Percentiles rank a stretch among this genome's conserved stretches.
Conservation (phyloP, 345 rosid species). For the Ricinus communis region DNA sequence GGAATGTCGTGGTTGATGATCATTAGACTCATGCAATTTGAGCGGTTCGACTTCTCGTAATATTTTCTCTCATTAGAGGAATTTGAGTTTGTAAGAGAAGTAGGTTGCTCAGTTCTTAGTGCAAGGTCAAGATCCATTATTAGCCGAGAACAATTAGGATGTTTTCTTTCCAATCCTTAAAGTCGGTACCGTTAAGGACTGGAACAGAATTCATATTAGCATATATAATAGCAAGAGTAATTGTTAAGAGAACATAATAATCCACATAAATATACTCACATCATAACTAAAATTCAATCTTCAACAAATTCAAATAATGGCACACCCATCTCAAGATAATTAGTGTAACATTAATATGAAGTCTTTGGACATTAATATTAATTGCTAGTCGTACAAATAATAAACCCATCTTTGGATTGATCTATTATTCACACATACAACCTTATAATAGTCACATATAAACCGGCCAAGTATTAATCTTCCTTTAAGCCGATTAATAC, state of each 20-base stretch:
- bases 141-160: neutral
- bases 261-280: too few species aligned
- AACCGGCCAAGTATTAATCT: too few species aligned
- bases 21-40: constrained; percentile 15
- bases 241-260: too few species aligned
- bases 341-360: neutral
- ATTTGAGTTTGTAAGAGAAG: too few species aligned
- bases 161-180: neutral
- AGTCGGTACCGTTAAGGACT: constrained; percentile 2
- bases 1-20: constrained; percentile 1
- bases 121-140: constrained; percentile 21
- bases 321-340: constrained; percentile 4
- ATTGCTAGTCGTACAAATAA: neutral
- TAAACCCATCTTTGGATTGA: too few species aligned
- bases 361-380: neutral
- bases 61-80: neutral
- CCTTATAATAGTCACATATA: too few species aligned
- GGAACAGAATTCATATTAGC: constrained; percentile 7
- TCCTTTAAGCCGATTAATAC: too few species aligned
- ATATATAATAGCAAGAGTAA: neutral
- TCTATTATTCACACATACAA: too few species aligned
- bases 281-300: too few species aligned
- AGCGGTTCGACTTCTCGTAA: constrained; percentile 2
- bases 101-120: neutral
- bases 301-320: too few species aligned